Evolutionary conservation across 139 green algal species (phyloP), one percentile per base, ranked within the genome.

Genomic region (Dunaliella primolecta): DNA sequence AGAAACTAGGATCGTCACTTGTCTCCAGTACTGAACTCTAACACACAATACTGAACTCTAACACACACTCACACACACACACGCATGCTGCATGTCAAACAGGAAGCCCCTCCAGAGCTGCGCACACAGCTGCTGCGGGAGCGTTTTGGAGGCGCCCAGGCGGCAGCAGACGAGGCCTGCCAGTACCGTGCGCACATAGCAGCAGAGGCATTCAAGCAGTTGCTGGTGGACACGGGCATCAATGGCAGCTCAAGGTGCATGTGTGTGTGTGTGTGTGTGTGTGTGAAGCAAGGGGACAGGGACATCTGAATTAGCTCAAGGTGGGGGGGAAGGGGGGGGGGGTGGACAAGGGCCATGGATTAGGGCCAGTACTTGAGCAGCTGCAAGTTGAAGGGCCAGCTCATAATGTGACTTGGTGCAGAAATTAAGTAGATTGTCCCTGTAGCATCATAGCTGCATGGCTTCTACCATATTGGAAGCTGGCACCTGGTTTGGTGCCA

Each of bases 61-160:
- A n/a, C 3, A 23, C 3, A 15, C 75, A 55, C 20, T 81, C 11
- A 15, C 2, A 2, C 75, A 81, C 2, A 24, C 2, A 37, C 75
- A 37, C 2, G n/a, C 32, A 30, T 37, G 3, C 27, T 37, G 25
- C 30, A n/a, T 25, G 2, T 46, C 75, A 37, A 38, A 36, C 81
- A 87, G 71, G 83, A 36, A 3, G 71, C 79, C 71, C 34, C 64
- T 29, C 37, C 21, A 0, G 76, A 81, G 37, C 57, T 84, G 76
- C 86, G 86, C 1, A 1, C 29, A 15, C 27, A 81, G 75, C 56
- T 93, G 70, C 89, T 93, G 30, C 46, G 85, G 31, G 87, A 84
- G 81, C 83, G 88, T 2, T 92, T 92, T 46, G 89, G 89, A 0
- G 89, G 84, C 3, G 80, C 35, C 7, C 38, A 75, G 75, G 86